Conservation (phyloP, 1,284 basidiomycete genomes). For the Porogramme epimiltina region DNA sequence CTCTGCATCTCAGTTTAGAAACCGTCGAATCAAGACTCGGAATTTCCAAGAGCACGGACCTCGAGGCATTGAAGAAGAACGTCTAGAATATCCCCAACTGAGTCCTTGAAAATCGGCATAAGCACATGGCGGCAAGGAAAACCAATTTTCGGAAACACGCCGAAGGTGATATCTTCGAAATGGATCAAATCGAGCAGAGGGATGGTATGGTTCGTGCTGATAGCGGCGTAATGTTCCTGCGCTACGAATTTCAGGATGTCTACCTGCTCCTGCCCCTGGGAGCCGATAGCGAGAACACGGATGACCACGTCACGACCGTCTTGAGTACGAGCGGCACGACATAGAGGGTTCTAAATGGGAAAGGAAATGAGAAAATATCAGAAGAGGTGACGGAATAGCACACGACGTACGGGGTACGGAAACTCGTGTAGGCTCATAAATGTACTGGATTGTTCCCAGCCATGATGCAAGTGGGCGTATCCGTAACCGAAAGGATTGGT, state of each 20-base stretch:
- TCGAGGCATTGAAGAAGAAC: slow-evolving; percentile 35
- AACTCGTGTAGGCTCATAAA: not conserved
- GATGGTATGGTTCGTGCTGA: slow-evolving; percentile 7
- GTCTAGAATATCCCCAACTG: slow-evolving; percentile 33
- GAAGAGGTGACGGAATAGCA: too few relatives aligned
- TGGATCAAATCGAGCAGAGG: slow-evolving; percentile 28
- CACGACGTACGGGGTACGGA: not conserved
- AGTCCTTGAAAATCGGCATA: slow-evolving; percentile 26
- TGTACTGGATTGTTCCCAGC: not conserved
- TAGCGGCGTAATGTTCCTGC: not conserved
- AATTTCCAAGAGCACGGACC: slow-evolving; percentile 10
- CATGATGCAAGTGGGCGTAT: not conserved
- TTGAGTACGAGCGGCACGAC: not conserved
- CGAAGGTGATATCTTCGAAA: slow-evolving; percentile 32
- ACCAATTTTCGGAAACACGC: slow-evolving; percentile 31
- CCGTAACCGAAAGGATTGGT: not conserved
- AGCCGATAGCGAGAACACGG: not conserved
- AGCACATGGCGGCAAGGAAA: not conserved
- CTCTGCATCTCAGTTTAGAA: too few relatives aligned
- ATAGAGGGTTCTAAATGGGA: not conserved
- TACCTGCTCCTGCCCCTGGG: not conserved
- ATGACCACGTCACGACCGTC: not conserved
- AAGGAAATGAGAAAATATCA: too few relatives aligned
- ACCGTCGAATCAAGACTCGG: too few relatives aligned
- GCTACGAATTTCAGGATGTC: not conserved